phyloP scores from a whole-genome alignment of 2,329 filamentous ascomycete species.

The Nannizziopsis arthrosporioides region DNA sequence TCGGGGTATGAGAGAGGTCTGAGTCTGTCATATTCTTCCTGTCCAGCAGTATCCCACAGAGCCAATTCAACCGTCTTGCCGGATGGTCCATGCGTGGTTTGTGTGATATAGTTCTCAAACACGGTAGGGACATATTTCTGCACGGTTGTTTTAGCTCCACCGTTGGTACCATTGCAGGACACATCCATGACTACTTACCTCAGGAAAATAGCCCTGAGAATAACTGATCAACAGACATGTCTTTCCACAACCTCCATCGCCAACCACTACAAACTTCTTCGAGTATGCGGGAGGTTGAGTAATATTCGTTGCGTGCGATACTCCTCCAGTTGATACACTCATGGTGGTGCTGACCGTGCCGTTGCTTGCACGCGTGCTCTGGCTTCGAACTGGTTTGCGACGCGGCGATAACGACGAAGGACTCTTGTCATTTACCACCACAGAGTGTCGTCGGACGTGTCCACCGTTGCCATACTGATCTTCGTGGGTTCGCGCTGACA shows the following conservation, averaged over 20 bases:
- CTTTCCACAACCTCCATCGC: conserved; percentile 96
- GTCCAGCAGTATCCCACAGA: conserved; percentile 95
- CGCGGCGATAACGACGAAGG: conserved; percentile 33
- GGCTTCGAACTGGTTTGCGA: conserved; percentile 40
- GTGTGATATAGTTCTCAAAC: conserved; percentile 99
- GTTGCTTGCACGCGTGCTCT: conserved; percentile 63
- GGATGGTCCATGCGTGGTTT: conserved; percentile 73
- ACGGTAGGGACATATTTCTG: conserved; percentile 99
- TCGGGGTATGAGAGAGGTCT: conserved; percentile 94
- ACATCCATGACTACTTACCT: conserved; percentile 48
- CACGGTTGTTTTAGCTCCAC: conserved; percentile 5
- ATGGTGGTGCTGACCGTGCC: conserved; percentile 79
- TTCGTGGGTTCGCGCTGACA: conserved; percentile 15
- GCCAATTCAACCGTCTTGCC: conserved; percentile 95
- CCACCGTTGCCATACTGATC: conserved; percentile 30
- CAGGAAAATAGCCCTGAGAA: conserved; percentile 95
- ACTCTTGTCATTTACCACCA: conserved; percentile 28
- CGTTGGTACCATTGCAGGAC: background rate
- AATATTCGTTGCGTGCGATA: conserved; percentile 66
- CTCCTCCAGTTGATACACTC: conserved; percentile 58
- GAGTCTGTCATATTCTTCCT: conserved; percentile 96
- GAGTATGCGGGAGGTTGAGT: conserved; percentile 88
- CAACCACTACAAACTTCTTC: conserved; percentile 98
- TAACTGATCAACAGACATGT: conserved; percentile 98
- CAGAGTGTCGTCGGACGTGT: conserved; percentile 48